A percentile compares a stretch with the other conserved stretches of the same genome.
Conservation (phyloP, 2,329 filamentous ascomycete genomes). For the Elsinoe perseae region DNA sequence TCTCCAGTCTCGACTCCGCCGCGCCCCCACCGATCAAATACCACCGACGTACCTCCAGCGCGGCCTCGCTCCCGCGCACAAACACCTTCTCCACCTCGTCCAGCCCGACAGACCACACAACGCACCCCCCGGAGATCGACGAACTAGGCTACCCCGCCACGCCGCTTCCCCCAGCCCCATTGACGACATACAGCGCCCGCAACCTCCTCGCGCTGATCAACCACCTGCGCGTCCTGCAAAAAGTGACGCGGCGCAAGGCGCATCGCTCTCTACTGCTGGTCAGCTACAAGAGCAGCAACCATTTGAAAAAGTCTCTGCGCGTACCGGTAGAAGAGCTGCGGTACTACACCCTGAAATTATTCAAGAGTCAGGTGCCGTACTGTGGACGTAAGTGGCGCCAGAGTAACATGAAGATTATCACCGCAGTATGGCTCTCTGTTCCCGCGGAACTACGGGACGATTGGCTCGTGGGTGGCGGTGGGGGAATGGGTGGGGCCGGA, state of each 20-base stretch:
- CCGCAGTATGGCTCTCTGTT: constrained; percentile 89
- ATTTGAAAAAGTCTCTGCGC: constrained; percentile 83
- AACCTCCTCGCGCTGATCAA: constrained; percentile 96
- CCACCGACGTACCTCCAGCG: constrained; percentile 38
- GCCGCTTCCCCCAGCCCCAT: constrained; percentile 63
- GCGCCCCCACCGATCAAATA: constrained; percentile 72
- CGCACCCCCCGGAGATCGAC: constrained; percentile 57
- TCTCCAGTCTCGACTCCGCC: constrained; percentile 57
- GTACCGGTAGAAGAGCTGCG: constrained; percentile 81
- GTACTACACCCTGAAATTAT: constrained; percentile 92
- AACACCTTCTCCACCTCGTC: constrained; percentile 29
- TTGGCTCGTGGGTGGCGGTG: constrained; percentile 72
- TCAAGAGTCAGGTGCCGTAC: constrained; percentile 98
- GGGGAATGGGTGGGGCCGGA: constrained; percentile 31
- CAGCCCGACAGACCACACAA: constrained; percentile 26
- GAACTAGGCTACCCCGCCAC: constrained; percentile 76
- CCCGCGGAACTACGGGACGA: constrained; percentile 88
- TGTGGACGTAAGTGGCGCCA: constrained; percentile 98
- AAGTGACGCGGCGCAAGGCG: constrained; percentile 91
- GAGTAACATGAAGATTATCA: constrained; percentile 97
- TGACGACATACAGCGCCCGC: constrained; percentile 84
- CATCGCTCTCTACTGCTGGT: constrained; percentile 91
- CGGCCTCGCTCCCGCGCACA: constrained; percentile 32
- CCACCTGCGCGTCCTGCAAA: constrained; percentile 91
- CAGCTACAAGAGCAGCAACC: constrained; percentile 88